Conservation (phyloP, 139 green algal genomes). For the Chlorella sp. region DNA sequence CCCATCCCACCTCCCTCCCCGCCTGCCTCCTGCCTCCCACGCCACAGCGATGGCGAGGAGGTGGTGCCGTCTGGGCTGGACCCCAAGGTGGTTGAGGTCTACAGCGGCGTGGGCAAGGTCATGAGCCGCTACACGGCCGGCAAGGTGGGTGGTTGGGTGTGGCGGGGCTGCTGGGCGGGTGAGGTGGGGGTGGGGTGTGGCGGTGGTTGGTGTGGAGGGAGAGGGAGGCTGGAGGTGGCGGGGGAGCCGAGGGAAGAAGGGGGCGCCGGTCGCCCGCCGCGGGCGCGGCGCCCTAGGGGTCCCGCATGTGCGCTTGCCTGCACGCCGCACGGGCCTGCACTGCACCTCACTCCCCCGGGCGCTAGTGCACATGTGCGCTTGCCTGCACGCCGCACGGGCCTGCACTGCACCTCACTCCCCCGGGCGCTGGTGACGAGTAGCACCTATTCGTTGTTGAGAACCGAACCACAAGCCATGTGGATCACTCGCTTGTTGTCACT, state of each 20-base stretch:
- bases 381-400: background rate
- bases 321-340: background rate
- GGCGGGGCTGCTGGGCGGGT: too few relatives aligned
- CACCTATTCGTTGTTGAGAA: slow-evolving; percentile 33
- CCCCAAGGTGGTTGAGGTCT: slow-evolving; percentile 78
- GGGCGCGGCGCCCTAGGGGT: too few relatives aligned
- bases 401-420: background rate
- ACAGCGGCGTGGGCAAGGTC: slow-evolving; percentile 70
- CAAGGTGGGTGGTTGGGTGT: slow-evolving; percentile 60
- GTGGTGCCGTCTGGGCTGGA: slow-evolving; percentile 60
- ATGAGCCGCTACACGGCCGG: slow-evolving; percentile 74
- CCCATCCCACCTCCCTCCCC: background rate
- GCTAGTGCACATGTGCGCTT: slow-evolving; percentile 3
- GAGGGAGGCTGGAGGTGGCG: too few relatives aligned
- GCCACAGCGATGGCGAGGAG: slow-evolving; percentile 17
- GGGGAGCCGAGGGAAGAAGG: too few relatives aligned
- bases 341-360: background rate
- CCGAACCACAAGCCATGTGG: slow-evolving; percentile 20
- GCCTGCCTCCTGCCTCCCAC: background rate
- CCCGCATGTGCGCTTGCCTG: background rate
- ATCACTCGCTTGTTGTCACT: slow-evolving; percentile 25
- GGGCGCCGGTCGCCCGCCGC: too few relatives aligned
- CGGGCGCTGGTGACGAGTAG: slow-evolving; percentile 26
- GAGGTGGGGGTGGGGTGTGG: too few relatives aligned
- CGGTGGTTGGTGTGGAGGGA: too few relatives aligned